Evolutionary conservation across 441 rosid species (phyloP), one percentile per base, ranked within the genome.

Genomic region (Populus trichocarpa): DNA sequence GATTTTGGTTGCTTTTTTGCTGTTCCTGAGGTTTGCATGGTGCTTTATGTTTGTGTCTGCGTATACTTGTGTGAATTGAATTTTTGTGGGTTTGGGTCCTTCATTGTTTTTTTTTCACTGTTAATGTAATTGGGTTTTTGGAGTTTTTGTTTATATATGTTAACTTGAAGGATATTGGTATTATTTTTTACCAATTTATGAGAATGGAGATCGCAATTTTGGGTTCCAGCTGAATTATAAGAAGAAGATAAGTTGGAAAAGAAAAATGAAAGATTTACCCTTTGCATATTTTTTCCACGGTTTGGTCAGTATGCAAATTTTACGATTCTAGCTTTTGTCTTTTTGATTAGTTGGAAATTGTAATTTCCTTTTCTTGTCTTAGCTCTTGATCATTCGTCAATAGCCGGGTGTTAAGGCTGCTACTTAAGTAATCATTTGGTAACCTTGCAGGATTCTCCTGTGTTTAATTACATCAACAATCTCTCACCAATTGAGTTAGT

Each of bases 401-500:
- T 71, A 23, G 35, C 59, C 11, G 35, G 36, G 73, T 53, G 65
- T 20, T 63, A 18, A 25, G 67, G 32, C 61, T 53, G 8, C 61
- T 69, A 23, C 33, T 36, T 22, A 32, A 32, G 32, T 6, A 25
- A 26, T 74, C 16, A 22, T 46, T 25, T 65, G 26, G 30, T 69
- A 26, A 26, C 35, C 53, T 81, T 86, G 86, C 89, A 94, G 99
- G 95, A 93, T 77, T 96, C 99, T 42, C 99, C 99, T 0, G 92
- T 96, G 67, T 96, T 94, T 79, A 92, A 89, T 79, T 96, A 89
- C 78, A 88, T 96, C 79, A 93, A 85, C 85, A 94, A 85, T 81
- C 96, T 96, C 66, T 96, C 99, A 23, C 99, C 99, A 13, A 91
- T 96, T 80, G 89, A 91, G 73, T 84, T 91, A 7, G 96, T 86